Base-by-base conservation (phyloP, 768 basidiomycete species). In the Kwoniella shandongensis region DNA sequence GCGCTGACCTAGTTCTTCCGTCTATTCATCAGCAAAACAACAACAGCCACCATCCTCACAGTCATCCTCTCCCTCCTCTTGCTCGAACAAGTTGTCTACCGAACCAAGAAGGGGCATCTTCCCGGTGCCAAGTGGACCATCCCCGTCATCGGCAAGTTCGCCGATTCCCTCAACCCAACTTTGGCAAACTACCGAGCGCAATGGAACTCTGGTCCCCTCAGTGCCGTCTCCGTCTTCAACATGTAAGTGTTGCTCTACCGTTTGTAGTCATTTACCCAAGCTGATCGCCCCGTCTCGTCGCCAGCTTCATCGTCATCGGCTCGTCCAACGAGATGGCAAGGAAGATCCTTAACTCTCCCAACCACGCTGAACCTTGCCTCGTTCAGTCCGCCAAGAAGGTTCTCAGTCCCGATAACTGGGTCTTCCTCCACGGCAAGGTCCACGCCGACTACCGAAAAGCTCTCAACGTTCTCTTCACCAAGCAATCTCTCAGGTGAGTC, bases 291-390 rank as follows among this genome's bases (percentile, higher is more conserved):
- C 12, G 17, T 3, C 5, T 23, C 48, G 26, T 22, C 39, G 2
- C n/a, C 73, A 99, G 96, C 67, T 98, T 97, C 78, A 98, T 99
- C 72, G 96, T 99, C 70, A 93, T 98, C 85, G 91, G 92, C 22
- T 89, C 94, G 7, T 86, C 89, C 2, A 98, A 91, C 69, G 87
- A 94, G 65, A 91, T 85, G 77, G 81, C 93, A 11, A 88, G 94
- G 71, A 97, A 94, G 79, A 93, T 98, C 66, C 81, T 99, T 73
- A 97, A 98, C 80, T 91, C 91, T 4, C 94, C 96, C 0, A 83
- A 79, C 8, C 86, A 89, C 67, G 88, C 96, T 25, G 93, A 97
- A 76, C 96, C 96, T 0, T 94, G 91, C 73, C 85, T 99, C 17
- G 91, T 97, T 26, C 81, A 91, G 64, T 88, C 91, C 5, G 96